phyloP scores from a whole-genome alignment of 2,329 filamentous ascomycete genomes.

The Albifimbria verrucaria region DNA sequence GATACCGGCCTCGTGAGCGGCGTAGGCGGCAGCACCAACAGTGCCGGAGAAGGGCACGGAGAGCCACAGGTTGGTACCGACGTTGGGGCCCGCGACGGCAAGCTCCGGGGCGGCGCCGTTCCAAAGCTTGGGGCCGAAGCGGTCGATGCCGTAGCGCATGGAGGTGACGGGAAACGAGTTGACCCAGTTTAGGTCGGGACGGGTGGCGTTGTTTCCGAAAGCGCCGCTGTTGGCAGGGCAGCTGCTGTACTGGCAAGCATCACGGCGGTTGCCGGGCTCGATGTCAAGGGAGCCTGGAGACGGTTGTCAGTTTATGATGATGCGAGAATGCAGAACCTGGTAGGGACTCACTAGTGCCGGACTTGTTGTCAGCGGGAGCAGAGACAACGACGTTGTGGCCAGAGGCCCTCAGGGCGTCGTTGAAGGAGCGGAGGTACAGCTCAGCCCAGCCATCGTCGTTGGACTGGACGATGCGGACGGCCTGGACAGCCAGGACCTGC shows the following conservation, averaged over 20 bases:
- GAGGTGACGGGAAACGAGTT: conserved; percentile 67
- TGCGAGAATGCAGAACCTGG: conserved; percentile 1
- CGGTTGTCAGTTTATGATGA: background rate
- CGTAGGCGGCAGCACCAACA: conserved; percentile 61
- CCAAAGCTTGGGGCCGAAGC: conserved; percentile 52
- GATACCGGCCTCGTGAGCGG: conserved; percentile 50
- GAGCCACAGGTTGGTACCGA: conserved; percentile 54
- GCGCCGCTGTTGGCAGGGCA: conserved; percentile 54
- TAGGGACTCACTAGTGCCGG: conserved; percentile 49
- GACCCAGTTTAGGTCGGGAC: conserved; percentile 65
- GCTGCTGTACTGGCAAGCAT: conserved; percentile 58
- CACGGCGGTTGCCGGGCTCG: conserved; percentile 42
- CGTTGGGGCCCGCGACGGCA: conserved; percentile 63
- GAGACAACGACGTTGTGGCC: conserved; percentile 63
- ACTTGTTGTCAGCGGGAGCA: conserved; percentile 63
- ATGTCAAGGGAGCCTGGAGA: conserved; percentile 3
- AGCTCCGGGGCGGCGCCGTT: conserved; percentile 52
- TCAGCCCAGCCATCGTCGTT: conserved; percentile 77
- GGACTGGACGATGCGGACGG: conserved; percentile 56
- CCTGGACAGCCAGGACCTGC: conserved; percentile 23
- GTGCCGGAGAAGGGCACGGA: conserved; percentile 61
- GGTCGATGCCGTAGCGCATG: conserved; percentile 60
- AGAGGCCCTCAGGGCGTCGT: conserved; percentile 49
- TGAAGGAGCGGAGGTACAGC: conserved; percentile 59
- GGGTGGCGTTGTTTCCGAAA: conserved; percentile 26